phyloP scores from a whole-genome alignment of 148 eudicot genomes.

The Rhododendron ferrugineum region DNA sequence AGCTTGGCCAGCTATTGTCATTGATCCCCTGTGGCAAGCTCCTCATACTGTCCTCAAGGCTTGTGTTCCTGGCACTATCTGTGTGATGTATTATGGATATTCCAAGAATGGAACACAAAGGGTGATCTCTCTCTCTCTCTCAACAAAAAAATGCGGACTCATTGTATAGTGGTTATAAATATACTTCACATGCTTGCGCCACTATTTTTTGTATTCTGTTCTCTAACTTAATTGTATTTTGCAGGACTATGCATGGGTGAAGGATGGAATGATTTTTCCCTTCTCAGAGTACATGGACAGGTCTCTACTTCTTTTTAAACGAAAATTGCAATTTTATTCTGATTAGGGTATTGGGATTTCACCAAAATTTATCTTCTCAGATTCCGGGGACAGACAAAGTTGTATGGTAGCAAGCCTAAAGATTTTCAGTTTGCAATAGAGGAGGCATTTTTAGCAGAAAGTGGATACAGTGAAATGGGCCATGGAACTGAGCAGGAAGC shows the following conservation, averaged over 20 bases:
- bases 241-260: conserved; percentile 97
- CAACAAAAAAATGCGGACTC: neutral
- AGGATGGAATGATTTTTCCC: conserved; percentile 90
- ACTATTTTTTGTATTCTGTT: neutral
- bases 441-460: conserved; percentile 82
- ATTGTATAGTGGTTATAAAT: neutral
- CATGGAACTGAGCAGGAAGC: conserved; percentile 24
- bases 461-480: conserved; percentile 42
- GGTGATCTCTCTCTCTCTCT: conserved; percentile 25
- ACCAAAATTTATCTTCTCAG: conserved; percentile 32
- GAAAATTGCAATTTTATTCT: neutral
- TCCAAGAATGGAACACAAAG: conserved; percentile 49
- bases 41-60: conserved; percentile 51
- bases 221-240: conserved; percentile 8
- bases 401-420: conserved; percentile 78
- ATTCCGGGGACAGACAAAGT: conserved; percentile 87
- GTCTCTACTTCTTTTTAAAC: conserved; percentile 29
- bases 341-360: neutral
- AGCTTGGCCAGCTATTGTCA: conserved; percentile 70
- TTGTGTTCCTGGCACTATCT: conserved; percentile 51
- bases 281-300: conserved; percentile 71
- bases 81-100: conserved; percentile 66
- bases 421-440: conserved; percentile 86
- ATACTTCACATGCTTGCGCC: neutral
- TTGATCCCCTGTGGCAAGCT: conserved; percentile 58